Conservation (phyloP, 2,329 filamentous ascomycete species). For the Xylariales sp. region DNA sequence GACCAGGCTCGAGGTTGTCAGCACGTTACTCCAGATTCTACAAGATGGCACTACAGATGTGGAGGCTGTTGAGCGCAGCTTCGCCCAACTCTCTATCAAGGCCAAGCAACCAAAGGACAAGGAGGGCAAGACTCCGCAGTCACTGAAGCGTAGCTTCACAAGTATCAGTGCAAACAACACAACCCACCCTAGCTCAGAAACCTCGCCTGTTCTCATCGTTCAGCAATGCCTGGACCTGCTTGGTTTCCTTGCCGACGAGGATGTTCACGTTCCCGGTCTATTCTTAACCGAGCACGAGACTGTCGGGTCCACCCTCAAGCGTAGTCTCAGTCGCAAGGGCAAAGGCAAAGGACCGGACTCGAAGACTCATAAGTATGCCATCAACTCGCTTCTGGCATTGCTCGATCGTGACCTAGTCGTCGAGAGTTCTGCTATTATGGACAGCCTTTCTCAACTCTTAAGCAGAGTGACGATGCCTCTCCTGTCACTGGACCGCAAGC, state of each 20-base stretch:
- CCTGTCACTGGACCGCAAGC: slow-evolving; percentile 69
- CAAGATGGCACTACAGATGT: slow-evolving; percentile 94
- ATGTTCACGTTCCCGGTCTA: slow-evolving; percentile 81
- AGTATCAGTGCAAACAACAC: slow-evolving; percentile 42
- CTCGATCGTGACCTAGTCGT: slow-evolving; percentile 93
- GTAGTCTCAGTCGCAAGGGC: slow-evolving; percentile 72
- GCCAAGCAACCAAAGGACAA: slow-evolving; percentile 73
- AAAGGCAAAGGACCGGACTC: slow-evolving; percentile 83
- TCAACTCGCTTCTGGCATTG: slow-evolving; percentile 84
- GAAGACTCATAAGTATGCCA: slow-evolving; percentile 79
- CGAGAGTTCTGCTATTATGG: slow-evolving; percentile 96
- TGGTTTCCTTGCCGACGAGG: slow-evolving; percentile 77
- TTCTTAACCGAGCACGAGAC: slow-evolving; percentile 92
- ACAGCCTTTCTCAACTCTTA: slow-evolving; percentile 79
- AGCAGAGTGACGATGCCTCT: slow-evolving; percentile 86
- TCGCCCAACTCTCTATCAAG: slow-evolving; percentile 84
- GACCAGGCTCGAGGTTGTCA: slow-evolving; percentile 89
- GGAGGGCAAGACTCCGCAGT: slow-evolving; percentile 72
- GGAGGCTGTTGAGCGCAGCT: slow-evolving; percentile 90
- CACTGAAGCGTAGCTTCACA: slow-evolving; percentile 69
- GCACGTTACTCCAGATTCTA: slow-evolving; percentile 84
- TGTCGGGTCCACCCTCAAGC: slow-evolving; percentile 69
- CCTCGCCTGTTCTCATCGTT: slow-evolving; percentile 90
- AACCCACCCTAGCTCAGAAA: slow-evolving; percentile 67
- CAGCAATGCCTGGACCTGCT: slow-evolving; percentile 90